Evolutionary conservation across 805 yeast species (phyloP).

Genomic region (Kodamaea kakaduensis): DNA sequence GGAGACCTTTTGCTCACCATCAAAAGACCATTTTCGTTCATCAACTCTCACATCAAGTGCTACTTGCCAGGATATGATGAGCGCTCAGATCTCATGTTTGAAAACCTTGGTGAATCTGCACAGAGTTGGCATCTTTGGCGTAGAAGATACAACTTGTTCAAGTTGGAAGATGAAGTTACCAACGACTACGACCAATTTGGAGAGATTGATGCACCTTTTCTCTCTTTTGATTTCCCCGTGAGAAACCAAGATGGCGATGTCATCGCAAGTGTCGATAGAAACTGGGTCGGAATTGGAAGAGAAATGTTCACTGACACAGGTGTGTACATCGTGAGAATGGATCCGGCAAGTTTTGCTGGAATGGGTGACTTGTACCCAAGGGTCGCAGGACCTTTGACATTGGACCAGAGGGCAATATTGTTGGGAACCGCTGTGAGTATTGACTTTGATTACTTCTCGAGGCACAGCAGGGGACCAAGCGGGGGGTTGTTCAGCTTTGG

Average conservation of each 20-base stretch:
- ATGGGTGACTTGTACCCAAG: constrained; percentile 49
- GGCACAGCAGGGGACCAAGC: constrained; percentile 60
- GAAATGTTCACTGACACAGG: constrained; percentile 95
- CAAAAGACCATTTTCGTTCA: constrained; percentile 78
- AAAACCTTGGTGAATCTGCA: constrained; percentile 73
- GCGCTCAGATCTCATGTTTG: constrained; percentile 35
- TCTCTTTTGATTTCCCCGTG: constrained; percentile 84
- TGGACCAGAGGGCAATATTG: constrained; percentile 82
- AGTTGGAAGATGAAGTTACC: constrained; percentile 35
- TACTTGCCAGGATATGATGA: constrained; percentile 51
- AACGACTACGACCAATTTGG: constrained; percentile 75
- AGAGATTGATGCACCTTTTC: constrained; percentile 77
- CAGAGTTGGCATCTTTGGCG: constrained; percentile 97
- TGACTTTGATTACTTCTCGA: constrained; percentile 95
- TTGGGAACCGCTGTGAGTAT: constrained; percentile 86
- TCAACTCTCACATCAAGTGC: constrained; percentile 83
- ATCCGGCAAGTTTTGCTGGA: constrained; percentile 62
- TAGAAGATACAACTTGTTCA: constrained; percentile 77
- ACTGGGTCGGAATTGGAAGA: constrained; percentile 93
- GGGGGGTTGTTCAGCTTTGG: constrained; percentile 42
- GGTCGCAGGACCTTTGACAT: constrained; percentile 51
- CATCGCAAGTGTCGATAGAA: constrained; percentile 78
- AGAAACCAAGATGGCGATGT: constrained; percentile 52
- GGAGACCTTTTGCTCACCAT: constrained; percentile 64
- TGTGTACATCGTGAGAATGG: constrained; percentile 82